These are phyloP conservation scores for Fusarium pilosicola DNA, from an alignment of 2,329 filamentous ascomycete genomes.

Conservation along the genomic window DNA sequence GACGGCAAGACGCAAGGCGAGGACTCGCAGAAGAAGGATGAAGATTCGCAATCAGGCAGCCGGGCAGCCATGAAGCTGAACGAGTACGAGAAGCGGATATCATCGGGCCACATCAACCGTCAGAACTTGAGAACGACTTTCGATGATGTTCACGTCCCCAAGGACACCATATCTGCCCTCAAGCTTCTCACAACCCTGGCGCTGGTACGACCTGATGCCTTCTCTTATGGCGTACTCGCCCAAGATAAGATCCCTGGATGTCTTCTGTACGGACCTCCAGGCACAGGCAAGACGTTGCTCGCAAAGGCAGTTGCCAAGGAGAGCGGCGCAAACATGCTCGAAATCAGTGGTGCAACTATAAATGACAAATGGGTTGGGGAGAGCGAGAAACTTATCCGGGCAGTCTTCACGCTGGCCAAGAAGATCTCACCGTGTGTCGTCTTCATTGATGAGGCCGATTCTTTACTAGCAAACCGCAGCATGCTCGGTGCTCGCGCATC, in stretches of 20 bases:
- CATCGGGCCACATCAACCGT: slow-evolving; percentile 84
- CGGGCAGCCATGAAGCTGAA: slow-evolving; percentile 63
- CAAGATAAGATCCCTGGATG: slow-evolving; percentile 91
- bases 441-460: slow-evolving; percentile 97
- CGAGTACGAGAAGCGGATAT: slow-evolving; percentile 82
- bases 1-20: slow-evolving; percentile 35
- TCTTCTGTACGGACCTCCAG: slow-evolving; percentile 87
- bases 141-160: slow-evolving; percentile 82
- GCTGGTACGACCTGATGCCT: slow-evolving; percentile 89
- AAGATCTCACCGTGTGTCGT: slow-evolving; percentile 93
- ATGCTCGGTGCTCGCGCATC: slow-evolving; percentile 72
- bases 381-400: slow-evolving; percentile 94
- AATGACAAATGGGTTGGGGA: slow-evolving; percentile 98
- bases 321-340: slow-evolving; percentile 78
- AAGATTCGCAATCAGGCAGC: slow-evolving; percentile 45
- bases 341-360: slow-evolving; percentile 89
- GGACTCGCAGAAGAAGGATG: slow-evolving; percentile 44
- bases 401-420: slow-evolving; percentile 89
- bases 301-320: slow-evolving; percentile 77
- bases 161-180: slow-evolving; percentile 85
- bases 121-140: slow-evolving; percentile 88
- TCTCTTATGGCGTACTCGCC: slow-evolving; percentile 91
- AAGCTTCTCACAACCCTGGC: slow-evolving; percentile 91
- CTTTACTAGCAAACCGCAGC: slow-evolving; percentile 83
- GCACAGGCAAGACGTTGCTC: slow-evolving; percentile 77